A percentile compares a stretch with the other conserved stretches of the same genome.
Evolutionary conservation across 345 rosid species (phyloP).

Genomic region (Fremontodendron californicum): DNA sequence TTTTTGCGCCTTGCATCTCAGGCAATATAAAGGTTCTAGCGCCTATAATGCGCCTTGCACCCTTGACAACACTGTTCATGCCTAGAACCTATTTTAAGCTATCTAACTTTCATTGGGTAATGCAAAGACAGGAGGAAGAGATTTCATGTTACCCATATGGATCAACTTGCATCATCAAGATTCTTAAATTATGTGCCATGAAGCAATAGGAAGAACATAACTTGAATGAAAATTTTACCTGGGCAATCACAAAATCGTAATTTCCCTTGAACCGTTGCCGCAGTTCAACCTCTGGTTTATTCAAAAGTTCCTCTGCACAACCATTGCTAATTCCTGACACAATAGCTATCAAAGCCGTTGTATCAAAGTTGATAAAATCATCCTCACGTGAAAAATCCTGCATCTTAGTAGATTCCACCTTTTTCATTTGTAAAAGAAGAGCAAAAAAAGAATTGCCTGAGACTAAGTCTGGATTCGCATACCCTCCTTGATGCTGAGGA

Average conservation of each 20-base stretch:
- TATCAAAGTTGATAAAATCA: conserved; percentile 60
- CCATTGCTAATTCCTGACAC: conserved; percentile 90
- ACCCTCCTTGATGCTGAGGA: conserved; percentile 24
- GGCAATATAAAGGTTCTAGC: no score
- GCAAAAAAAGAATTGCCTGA: conserved; percentile 30
- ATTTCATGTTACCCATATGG: neutral
- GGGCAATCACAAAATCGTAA: conserved; percentile 63
- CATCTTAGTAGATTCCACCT: conserved; percentile 12
- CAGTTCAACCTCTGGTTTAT: conserved; percentile 39
- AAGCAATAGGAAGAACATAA: neutral
- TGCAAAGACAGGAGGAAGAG: neutral
- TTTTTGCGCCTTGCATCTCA: no score
- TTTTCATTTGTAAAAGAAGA: conserved; percentile 41
- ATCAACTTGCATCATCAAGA: neutral
- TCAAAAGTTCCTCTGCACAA: conserved; percentile 51
- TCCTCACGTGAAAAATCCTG: conserved; percentile 21
- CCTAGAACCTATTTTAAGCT: neutral
- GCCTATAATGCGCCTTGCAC: no score
- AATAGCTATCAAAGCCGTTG: conserved; percentile 80
- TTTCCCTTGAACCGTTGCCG: conserved; percentile 76
- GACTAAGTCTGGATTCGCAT: conserved; percentile 15
- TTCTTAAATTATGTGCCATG: neutral
- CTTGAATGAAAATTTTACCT: conserved; percentile 39
- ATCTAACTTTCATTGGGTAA: neutral
- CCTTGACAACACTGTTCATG: no score